These are phyloP conservation scores for Macrolepiota albuminosa DNA, from an alignment of 768 basidiomycete genomes.

Conservation along the genomic window DNA sequence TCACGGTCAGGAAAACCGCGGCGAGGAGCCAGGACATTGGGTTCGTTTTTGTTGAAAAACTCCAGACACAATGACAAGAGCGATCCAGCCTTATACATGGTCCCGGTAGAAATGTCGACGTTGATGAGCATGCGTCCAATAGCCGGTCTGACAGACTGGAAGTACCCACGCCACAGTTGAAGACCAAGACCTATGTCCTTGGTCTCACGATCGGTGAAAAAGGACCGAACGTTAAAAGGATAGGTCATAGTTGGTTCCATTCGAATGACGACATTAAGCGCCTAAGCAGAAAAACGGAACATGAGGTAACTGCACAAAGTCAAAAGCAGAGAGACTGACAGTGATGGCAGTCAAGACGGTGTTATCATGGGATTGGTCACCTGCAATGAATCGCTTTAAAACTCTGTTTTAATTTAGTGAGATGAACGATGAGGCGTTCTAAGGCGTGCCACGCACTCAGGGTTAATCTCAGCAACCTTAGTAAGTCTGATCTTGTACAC, in stretches of 20 bases:
- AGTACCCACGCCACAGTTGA: conserved; percentile 68
- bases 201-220: conserved; percentile 58
- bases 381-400: conserved; percentile 51
- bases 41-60: conserved; percentile 32
- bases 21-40: conserved; percentile 34
- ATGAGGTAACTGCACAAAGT: neutral
- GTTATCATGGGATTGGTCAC: conserved; percentile 62
- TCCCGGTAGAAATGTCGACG: conserved; percentile 67
- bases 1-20: conserved; percentile 51
- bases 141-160: conserved; percentile 66
- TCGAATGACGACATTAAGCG: conserved; percentile 65
- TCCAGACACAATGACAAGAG: conserved; percentile 51
- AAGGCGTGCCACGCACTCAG: conserved; percentile 29
- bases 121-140: conserved; percentile 58
- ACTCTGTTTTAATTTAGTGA: conserved; percentile 34
- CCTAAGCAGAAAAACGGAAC: conserved; percentile 28
- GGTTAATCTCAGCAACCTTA: conserved; percentile 55
- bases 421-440: neutral
- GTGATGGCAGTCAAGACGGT: conserved; percentile 62
- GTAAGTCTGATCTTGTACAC: conserved; percentile 61
- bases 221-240: conserved; percentile 69
- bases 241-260: conserved; percentile 65
- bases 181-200: conserved; percentile 48
- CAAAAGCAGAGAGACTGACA: conserved; percentile 24
- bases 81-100: conserved; percentile 62